Percentiles rank a stretch among this genome's conserved stretches.
Evolutionary conservation across 345 rosid genomes (phyloP).

Genomic region (Acer saccharum): DNA sequence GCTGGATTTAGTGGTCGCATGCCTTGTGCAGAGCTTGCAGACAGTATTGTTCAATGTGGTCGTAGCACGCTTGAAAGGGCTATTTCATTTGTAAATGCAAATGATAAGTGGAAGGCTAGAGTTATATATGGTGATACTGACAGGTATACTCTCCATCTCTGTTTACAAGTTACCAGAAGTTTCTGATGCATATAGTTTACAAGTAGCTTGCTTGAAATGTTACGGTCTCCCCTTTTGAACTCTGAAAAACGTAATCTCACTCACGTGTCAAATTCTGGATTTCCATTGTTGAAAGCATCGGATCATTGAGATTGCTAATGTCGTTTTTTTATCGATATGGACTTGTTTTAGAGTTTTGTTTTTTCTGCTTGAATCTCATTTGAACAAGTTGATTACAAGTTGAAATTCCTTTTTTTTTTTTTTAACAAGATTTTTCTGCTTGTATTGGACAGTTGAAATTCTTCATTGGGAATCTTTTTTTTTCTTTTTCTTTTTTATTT

Average conservation of each 20-base stretch:
- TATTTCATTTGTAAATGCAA: slow-evolving; percentile 71
- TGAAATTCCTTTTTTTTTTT: not conserved
- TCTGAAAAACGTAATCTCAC: not conserved
- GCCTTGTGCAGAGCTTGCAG: slow-evolving; percentile 99
- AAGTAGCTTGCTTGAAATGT: slow-evolving; percentile 1
- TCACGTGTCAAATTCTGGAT: slow-evolving; percentile 1
- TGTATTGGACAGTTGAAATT: too few species aligned
- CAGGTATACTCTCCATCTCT: slow-evolving; percentile 53
- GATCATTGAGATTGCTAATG: not conserved
- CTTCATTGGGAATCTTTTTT: not conserved
- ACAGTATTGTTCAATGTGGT: slow-evolving; percentile 98
- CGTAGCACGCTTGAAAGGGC: slow-evolving; percentile 93
- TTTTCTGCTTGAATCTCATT: not conserved
- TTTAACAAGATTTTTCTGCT: too few species aligned
- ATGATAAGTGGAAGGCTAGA: slow-evolving; percentile 78
- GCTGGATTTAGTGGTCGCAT: slow-evolving; percentile 99
- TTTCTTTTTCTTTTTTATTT: not conserved
- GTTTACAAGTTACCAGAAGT: not conserved
- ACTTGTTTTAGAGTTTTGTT: not conserved
- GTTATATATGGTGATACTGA: slow-evolving; percentile 97
- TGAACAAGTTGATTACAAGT: not conserved
- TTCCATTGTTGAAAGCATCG: not conserved
- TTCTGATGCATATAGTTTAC: not conserved
- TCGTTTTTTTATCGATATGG: not conserved
- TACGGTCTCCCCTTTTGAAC: not conserved